Evolutionary conservation across 2,329 filamentous ascomycete genomes (phyloP), one percentile per base, ranked within the genome.

Genomic region (Chaetomiaceae sp.): DNA sequence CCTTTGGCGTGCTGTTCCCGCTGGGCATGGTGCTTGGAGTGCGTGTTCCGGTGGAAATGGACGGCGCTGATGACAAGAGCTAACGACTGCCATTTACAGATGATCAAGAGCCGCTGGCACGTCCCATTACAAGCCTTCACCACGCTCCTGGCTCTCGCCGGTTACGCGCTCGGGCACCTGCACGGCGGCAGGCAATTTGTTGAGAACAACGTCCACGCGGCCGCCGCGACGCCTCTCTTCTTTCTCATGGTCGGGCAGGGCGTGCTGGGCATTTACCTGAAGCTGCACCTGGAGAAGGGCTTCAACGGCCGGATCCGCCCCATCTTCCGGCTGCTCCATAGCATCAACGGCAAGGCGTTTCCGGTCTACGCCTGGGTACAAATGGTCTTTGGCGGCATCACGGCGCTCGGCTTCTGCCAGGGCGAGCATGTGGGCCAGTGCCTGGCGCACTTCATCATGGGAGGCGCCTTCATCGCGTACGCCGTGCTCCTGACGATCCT

Each of bases 371-470:
- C 85, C 20, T 98, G 93, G 93, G 76, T 83, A 6, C 93, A 98
- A 71, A 94, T 98, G 82, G 64, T 98, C 6, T 95, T 98, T 65
- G 93, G 93, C 41, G 93, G 89, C 32, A 96, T 98, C 60, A 91
- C 91, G 0, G 76, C 86, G 4, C 74, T 95, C 46, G 93, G 93
- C 18, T 97, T 95, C 72, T 98, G 93, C 65, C 86, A 88, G 56
- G 88, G 76, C 44, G 90, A 97, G 48, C 91, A 98, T 62, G 65
- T 89, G 1, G 91, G 90, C 26, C 93, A 98, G 66, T 98, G 93
- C 67, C 70, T 87, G 34, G 93, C 93, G 1, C 93, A 98, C 66
- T 98, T 97, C 67, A 98, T 97, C 66, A 98, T 98, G 93, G 93
- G 93, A 36, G 85, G 86, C 56, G 90, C 91, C 1, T 98, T 98